phyloP scores from a whole-genome alignment of 2,329 filamentous ascomycete species.

The Aspergillus aculeatus region DNA sequence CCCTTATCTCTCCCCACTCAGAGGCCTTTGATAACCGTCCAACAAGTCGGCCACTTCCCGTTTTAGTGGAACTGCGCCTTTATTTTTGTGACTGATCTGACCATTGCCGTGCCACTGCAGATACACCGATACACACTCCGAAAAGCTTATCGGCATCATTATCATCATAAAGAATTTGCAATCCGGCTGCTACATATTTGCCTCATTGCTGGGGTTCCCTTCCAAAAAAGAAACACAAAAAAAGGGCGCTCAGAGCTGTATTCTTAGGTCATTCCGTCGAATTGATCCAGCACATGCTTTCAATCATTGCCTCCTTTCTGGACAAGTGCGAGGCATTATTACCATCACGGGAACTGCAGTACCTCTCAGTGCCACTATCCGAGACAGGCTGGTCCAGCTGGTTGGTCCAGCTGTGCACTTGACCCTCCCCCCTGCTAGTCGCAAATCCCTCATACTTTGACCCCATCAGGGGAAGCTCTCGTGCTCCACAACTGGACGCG shows the following conservation, averaged over 20 bases:
- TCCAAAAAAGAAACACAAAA: constrained; percentile 2
- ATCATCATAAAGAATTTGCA: constrained; percentile 14
- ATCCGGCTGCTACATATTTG: constrained; percentile 17
- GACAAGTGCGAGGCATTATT: constrained; percentile 7
- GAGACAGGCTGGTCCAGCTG: constrained; percentile 20
- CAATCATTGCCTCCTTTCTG: background rate
- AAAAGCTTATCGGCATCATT: constrained; percentile 23
- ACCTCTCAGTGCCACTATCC: constrained; percentile 14
- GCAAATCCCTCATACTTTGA: constrained; percentile 32
- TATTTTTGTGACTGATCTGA: constrained; percentile 23
- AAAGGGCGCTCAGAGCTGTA: constrained; percentile 14
- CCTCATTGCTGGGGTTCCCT: constrained; percentile 12
- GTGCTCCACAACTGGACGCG: constrained; percentile 27
- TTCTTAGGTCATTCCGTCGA: constrained; percentile 16
- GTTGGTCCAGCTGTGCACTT: constrained; percentile 9
- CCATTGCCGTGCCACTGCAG: constrained; percentile 18
- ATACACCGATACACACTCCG: constrained; percentile 9
- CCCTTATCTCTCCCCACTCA: constrained; percentile 31
- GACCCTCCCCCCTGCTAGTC: constrained; percentile 10
- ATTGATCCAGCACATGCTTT: constrained; percentile 11
- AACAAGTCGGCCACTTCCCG: constrained; percentile 7
- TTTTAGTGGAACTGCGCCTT: constrained; percentile 15
- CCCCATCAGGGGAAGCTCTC: constrained; percentile 24
- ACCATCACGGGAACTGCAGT: background rate
- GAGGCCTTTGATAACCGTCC: constrained; percentile 21